Evolutionary conservation across 139 green algal genomes (phyloP), one percentile per base, ranked within the genome.

Genomic region (Chlamydomonas sphaeroides): DNA sequence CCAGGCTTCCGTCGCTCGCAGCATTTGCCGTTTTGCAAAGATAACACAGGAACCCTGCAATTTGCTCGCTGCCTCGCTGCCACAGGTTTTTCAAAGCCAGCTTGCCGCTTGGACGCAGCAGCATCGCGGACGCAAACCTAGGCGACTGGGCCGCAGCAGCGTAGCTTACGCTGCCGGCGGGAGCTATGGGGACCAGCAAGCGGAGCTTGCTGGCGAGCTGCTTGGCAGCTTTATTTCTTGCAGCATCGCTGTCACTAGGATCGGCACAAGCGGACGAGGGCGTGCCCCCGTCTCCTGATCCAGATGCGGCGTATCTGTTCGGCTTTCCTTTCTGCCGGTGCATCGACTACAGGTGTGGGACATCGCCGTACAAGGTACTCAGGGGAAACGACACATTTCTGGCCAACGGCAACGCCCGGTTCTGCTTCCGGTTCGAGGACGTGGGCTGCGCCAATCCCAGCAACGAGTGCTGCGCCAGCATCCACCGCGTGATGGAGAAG

Each of bases 111-210:
- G n/a, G n/a, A n/a, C n/a, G n/a, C n/a, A n/a, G n/a, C n/a, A n/a
- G n/a, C n/a, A n/a, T n/a, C n/a, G n/a, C n/a, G n/a, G n/a, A n/a
- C n/a, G n/a, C n/a, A n/a, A n/a, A n/a, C n/a, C n/a, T n/a, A n/a
- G n/a, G n/a, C n/a, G n/a, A n/a, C n/a, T n/a, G n/a, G n/a, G n/a
- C n/a, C n/a, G n/a, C n/a, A n/a, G n/a, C n/a, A n/a, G n/a, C 56
- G 25, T 8, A 63, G 56, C 56, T 32, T 63, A n/a, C 25, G 26
- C 28, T 49, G 21, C n/a, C 21, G 39, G 74, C 59, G 42, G 75
- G 75, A 57, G 42, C 59, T 65, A 82, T 82, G 75, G 75, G 75
- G 75, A 82, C 75, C 62, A 63, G 75, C 62, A 72, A 49, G 62
- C 75, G 42, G 8, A 2, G 75, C n/a, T 72, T 72, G 62, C 75